Base-by-base conservation (phyloP, 2,329 filamentous ascomycete species). In the Chrysosporium keratinophilum region DNA sequence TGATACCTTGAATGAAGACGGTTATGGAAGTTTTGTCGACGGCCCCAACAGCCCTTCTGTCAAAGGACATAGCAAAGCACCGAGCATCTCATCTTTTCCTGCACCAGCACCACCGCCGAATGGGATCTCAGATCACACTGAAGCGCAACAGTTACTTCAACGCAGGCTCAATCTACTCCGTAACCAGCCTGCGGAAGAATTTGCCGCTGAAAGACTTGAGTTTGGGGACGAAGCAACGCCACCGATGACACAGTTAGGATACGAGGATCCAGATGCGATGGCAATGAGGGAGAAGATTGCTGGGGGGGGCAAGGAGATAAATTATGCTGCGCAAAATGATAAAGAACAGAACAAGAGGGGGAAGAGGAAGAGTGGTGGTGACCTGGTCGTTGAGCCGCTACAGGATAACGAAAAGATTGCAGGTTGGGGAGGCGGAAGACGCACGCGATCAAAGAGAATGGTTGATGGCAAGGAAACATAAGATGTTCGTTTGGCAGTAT, bases 201-300 rank as follows among this genome's bases (percentile, higher is more conserved):
- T 54, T n/a, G 52, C 54, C 7, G 59, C 54, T 4, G 44, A 45
- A 10, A 57, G 61, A 10, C 58, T 62, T 12, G 64, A 67, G 39
- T 59, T 66, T 10, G 66, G 67, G 50, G 42, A 52, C 12, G 67
- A 67, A 10, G 65, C 70, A 52, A 61, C 64, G 6, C 69, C 71
- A 12, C 65, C 65, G 12, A 69, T 74, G 69, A 76, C 74, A 5
- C 73, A 76, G 59, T 61, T 76, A 15, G 71, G 71, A 28, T 76
- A 76, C 54, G 72, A 76, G 54, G 73, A 75, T 56, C 67, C 71
- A 1, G 72, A 81, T 44, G 77, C 78, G 1, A 72, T 75, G 11
- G 75, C 75, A 52, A 78, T 79, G 61, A 76, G 76, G n/a, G 77
- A 79, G 34, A 76, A 75, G 37, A 76, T 75, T 28, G 74, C 78